Conservation (phyloP, 2,329 filamentous ascomycete species). For the Leptographium procerum region DNA sequence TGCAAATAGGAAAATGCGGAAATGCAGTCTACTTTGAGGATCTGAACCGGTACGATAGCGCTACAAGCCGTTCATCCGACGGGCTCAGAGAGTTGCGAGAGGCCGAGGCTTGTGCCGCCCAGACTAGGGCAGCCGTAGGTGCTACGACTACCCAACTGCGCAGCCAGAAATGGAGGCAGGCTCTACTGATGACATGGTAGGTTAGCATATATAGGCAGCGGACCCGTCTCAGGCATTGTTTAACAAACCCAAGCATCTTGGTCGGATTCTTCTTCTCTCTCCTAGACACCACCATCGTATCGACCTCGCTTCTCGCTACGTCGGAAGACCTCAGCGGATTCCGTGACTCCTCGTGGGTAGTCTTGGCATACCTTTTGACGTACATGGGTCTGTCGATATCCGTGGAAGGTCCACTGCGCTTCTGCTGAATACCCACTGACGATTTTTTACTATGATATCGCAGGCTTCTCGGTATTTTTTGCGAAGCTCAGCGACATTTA, state of each 20-base stretch:
- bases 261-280: slow-evolving; percentile 15
- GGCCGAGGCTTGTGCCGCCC: slow-evolving; percentile 5
- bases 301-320: slow-evolving; percentile 14
- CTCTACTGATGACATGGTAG: slow-evolving; percentile 10
- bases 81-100: slow-evolving; percentile 7
- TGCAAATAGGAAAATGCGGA: not conserved
- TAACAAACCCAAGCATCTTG: slow-evolving; percentile 10
- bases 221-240: not conserved
- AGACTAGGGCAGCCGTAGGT: not conserved
- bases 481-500: slow-evolving; percentile 28
- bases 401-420: too few species aligned
- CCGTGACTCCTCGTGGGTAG: slow-evolving; percentile 13
- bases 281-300: slow-evolving; percentile 15
- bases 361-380: slow-evolving; percentile 14
- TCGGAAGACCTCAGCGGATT: slow-evolving; percentile 14
- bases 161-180: slow-evolving; percentile 1
- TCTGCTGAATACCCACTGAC: not conserved
- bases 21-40: not conserved
- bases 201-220: not conserved
- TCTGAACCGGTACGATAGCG: not conserved
- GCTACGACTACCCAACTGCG: not conserved
- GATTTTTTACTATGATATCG: not conserved
- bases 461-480: slow-evolving; percentile 15
- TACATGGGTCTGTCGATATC: slow-evolving; percentile 13
- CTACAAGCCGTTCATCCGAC: not conserved